Evolutionary conservation across 768 basidiomycete genomes (phyloP).

Genomic region (Amanita brunnescens): DNA sequence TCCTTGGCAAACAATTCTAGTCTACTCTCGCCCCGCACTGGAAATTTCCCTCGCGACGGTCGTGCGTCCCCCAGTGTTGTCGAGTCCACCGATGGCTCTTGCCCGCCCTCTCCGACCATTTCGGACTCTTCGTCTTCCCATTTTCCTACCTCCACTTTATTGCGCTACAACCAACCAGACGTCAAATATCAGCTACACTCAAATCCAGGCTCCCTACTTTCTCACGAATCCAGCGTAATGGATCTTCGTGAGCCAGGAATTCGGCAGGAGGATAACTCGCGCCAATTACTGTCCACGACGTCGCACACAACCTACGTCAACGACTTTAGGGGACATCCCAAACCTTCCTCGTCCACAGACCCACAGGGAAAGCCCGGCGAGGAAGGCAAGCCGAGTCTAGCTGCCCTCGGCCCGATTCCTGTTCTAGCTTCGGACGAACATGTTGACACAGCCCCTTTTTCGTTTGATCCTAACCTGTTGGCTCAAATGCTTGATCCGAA

Average conservation of each 20-base stretch:
- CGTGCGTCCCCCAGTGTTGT: conserved; percentile 19
- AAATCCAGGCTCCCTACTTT: conserved; percentile 32
- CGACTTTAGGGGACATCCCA: conserved; percentile 8
- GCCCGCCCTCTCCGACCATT: conserved; percentile 71
- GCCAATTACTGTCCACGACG: neutral
- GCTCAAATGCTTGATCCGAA: conserved; percentile 91
- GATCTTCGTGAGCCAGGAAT: conserved; percentile 28
- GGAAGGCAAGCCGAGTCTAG: conserved; percentile 13
- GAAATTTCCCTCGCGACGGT: conserved; percentile 9
- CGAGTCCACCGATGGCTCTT: conserved; percentile 33
- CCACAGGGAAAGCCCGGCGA: conserved; percentile 13
- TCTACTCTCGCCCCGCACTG: conserved; percentile 17
- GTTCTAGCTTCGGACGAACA: conserved; percentile 25
- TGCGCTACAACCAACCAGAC: conserved; percentile 68
- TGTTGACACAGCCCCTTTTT: conserved; percentile 54
- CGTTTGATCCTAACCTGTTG: conserved; percentile 62
- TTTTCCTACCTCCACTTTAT: conserved; percentile 42
- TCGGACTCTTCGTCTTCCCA: conserved; percentile 57
- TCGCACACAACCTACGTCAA: conserved; percentile 2
- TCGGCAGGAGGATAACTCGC: conserved; percentile 15
- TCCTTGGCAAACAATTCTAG: conserved; percentile 6
- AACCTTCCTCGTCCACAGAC: conserved; percentile 18
- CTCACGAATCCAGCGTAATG: conserved; percentile 23
- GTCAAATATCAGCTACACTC: conserved; percentile 42
- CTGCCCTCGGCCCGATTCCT: conserved; percentile 26